Conservation (phyloP, 2,329 filamentous ascomycete genomes). For the Exophiala dermatitidis region DNA sequence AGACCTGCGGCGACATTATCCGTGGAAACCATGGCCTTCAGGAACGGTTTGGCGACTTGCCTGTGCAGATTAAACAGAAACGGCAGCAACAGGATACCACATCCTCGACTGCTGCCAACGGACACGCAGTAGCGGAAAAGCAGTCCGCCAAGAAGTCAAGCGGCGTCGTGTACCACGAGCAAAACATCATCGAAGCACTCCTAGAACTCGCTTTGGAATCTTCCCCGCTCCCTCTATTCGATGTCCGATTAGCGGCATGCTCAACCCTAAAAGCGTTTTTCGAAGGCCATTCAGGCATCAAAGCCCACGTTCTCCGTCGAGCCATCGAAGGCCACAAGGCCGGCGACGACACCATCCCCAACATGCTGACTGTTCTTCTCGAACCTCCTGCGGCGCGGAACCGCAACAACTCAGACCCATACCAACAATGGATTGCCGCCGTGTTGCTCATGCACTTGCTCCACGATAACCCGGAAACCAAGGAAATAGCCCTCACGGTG, state of each 20-base stretch:
- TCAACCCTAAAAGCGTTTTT: conserved; percentile 93
- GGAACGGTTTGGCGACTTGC: conserved; percentile 80
- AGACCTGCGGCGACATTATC: conserved; percentile 82
- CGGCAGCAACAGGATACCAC: too few relatives aligned
- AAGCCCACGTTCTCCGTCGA: conserved; percentile 74
- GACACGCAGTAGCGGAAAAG: conserved; percentile 25
- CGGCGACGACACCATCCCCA: conserved; percentile 73
- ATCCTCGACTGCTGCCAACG: conserved; percentile 28
- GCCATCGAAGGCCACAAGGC: conserved; percentile 81
- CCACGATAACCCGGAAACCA: conserved; percentile 71
- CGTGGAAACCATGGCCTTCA: conserved; percentile 71
- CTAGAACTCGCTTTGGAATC: conserved; percentile 72
- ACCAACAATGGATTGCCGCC: conserved; percentile 82
- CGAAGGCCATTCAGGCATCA: conserved; percentile 69
- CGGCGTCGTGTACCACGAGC: conserved; percentile 12
- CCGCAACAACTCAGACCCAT: conserved; percentile 67
- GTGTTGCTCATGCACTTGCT: conserved; percentile 80
- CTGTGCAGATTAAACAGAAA: conserved; percentile 49
- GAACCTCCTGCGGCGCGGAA: conserved; percentile 55
- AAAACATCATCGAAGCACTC: conserved; percentile 86
- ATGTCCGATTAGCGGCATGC: conserved; percentile 75
- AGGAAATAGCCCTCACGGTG: conserved; percentile 69
- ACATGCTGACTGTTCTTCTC: conserved; percentile 77
- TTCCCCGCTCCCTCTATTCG: conserved; percentile 60
- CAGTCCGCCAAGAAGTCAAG: not conserved